These are phyloP conservation scores for Diplodia mutila DNA, from an alignment of 2,329 filamentous ascomycete species.

Conservation along the genomic window DNA sequence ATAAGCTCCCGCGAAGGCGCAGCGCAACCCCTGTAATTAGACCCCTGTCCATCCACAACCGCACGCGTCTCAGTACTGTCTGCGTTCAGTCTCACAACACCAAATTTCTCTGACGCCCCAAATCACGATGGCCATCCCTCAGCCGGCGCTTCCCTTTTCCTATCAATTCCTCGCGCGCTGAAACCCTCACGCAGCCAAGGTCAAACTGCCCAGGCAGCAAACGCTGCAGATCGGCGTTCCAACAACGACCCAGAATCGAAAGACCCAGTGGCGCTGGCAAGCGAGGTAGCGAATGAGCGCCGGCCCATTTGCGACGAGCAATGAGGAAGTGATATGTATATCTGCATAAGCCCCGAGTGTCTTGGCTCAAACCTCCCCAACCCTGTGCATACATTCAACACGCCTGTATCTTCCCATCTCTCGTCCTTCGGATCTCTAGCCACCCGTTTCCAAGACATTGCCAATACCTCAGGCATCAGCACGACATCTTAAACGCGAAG, in stretches of 20 bases:
- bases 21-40: slow-evolving; percentile 11
- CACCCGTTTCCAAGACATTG: slow-evolving; percentile 7
- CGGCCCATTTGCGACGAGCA: neutral
- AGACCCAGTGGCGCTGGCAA: neutral
- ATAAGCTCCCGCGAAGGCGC: slow-evolving; percentile 12
- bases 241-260: neutral
- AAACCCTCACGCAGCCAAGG: neutral
- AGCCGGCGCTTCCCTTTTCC: neutral
- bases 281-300: neutral
- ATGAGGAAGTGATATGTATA: slow-evolving; percentile 1
- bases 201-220: slow-evolving; percentile 2
- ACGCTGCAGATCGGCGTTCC: neutral
- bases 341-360: neutral
- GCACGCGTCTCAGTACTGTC: slow-evolving; percentile 15
- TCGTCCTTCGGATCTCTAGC: neutral
- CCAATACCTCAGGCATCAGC: slow-evolving; percentile 15
- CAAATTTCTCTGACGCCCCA: neutral
- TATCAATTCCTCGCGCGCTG: neutral
- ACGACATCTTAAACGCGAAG: neutral
- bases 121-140: neutral
- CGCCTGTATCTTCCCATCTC: neutral
- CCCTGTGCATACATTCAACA: neutral
- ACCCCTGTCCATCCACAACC: slow-evolving; percentile 8
- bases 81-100: slow-evolving; percentile 21
- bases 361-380: slow-evolving; percentile 15